Evolutionary conservation across 2,329 filamentous ascomycete species (phyloP).

Genomic region (Arthrobotrys sphaeroides): DNA sequence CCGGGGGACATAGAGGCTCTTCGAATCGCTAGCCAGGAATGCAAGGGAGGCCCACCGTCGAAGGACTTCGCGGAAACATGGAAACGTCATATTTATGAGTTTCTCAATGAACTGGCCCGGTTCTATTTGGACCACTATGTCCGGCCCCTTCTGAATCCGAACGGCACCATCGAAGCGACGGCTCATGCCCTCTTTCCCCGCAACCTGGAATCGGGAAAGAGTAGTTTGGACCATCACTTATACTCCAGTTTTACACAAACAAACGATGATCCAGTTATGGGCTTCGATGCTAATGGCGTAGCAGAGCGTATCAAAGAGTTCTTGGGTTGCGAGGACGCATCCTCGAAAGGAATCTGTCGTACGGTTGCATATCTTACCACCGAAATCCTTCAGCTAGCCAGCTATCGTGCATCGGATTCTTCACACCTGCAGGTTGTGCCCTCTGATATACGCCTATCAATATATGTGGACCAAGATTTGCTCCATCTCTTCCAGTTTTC

Average conservation of each 20-base stretch:
- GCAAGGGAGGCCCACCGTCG: too few relatives aligned
- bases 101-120: conserved; percentile 12
- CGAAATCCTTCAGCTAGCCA: conserved; percentile 14
- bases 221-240: not conserved
- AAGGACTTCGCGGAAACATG: not conserved
- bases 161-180: not conserved
- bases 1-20: not conserved
- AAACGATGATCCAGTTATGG: not conserved
- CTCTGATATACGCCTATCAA: conserved; percentile 8
- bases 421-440: not conserved
- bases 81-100: not conserved
- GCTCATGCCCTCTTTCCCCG: not conserved
- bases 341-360: not conserved
- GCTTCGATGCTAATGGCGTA: not conserved
- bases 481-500: conserved; percentile 15
- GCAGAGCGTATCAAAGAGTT: conserved; percentile 7
- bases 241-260: conserved; percentile 6
- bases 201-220: not conserved
- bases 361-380: conserved; percentile 10
- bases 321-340: not conserved
- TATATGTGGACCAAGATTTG: conserved; percentile 18
- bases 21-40: not conserved
- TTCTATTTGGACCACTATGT: conserved; percentile 12
- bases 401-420: not conserved
- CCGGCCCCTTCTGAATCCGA: not conserved